These are phyloP conservation scores for Eucalyptus erythrocorys DNA, from an alignment of 345 rosid species.

Conservation along the genomic window DNA sequence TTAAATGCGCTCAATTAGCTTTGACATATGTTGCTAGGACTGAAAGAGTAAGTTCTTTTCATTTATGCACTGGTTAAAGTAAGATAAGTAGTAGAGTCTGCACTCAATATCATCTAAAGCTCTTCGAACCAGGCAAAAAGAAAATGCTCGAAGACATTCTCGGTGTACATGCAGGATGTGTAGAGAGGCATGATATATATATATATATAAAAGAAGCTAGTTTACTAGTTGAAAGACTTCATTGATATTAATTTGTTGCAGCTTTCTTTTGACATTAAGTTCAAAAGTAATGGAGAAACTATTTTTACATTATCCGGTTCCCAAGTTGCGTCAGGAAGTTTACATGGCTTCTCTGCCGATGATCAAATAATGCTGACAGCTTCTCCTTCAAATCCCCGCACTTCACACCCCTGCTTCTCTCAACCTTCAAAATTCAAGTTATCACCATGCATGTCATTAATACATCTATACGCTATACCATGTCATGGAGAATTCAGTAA, in stretches of 20 bases:
- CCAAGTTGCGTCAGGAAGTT: background rate
- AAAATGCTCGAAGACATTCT: background rate
- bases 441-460: background rate
- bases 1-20: no score
- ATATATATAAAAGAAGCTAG: no score
- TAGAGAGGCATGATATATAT: background rate
- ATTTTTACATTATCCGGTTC: background rate
- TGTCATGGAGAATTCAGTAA: background rate
- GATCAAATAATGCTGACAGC: conserved; percentile 13
- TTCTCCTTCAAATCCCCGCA: conserved; percentile 15
- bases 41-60: no score
- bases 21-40: no score
- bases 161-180: background rate
- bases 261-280: background rate
- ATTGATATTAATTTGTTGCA: background rate
- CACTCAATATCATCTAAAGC: background rate
- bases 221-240: background rate
- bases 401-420: background rate
- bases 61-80: no score
- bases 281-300: background rate
- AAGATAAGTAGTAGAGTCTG: background rate
- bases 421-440: background rate
- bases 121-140: background rate
- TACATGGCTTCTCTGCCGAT: background rate
- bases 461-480: background rate